A percentile compares a stretch with the other conserved stretches of the same genome.
Evolutionary conservation across 1,139 yeast species (phyloP).

Genomic region (Pichia sp.): DNA sequence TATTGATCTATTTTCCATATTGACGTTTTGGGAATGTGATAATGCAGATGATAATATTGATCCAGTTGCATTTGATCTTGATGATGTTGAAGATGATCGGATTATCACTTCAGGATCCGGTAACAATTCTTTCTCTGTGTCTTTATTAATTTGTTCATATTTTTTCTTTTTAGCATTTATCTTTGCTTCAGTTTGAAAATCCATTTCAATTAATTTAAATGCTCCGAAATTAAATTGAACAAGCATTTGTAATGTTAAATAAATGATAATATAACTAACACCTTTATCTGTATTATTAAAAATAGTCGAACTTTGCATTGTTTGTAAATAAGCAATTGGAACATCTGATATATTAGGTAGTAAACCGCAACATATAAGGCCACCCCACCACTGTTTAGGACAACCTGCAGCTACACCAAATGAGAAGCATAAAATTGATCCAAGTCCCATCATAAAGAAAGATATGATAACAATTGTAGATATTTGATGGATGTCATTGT

Average conservation of each 20-base stretch:
- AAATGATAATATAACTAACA: slow-evolving; percentile 79
- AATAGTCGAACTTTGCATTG: slow-evolving; percentile 49
- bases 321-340: slow-evolving; percentile 83
- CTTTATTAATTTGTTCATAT: neutral
- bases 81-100: too few relatives aligned
- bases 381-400: slow-evolving; percentile 78
- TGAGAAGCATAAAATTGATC: slow-evolving; percentile 8
- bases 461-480: slow-evolving; percentile 72
- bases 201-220: slow-evolving; percentile 51
- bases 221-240: slow-evolving; percentile 75
- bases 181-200: slow-evolving; percentile 2
- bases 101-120: too few relatives aligned
- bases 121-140: too few relatives aligned
- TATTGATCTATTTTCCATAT: neutral
- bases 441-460: slow-evolving; percentile 43
- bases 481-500: slow-evolving; percentile 64
- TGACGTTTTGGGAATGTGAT: neutral
- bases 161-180: neutral
- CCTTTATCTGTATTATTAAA: slow-evolving; percentile 72
- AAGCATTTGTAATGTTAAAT: slow-evolving; percentile 63
- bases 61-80: neutral
- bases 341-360: slow-evolving; percentile 79
- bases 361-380: slow-evolving; percentile 66
- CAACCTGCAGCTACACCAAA: slow-evolving; percentile 24
- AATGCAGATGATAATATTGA: too few relatives aligned